Conservation (phyloP, 306 rosid species). For the Argentina anserina region DNA sequence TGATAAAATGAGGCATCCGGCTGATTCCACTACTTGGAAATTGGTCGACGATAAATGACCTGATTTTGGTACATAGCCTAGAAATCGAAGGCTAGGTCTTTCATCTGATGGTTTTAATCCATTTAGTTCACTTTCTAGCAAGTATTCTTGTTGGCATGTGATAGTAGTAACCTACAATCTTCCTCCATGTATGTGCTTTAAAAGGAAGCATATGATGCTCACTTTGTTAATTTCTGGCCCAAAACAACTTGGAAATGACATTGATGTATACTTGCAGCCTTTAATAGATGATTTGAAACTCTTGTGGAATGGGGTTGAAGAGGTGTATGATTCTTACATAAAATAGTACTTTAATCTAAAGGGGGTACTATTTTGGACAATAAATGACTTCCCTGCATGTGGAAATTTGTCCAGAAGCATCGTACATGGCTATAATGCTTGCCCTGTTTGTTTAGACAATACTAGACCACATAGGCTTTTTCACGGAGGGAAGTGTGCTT, state of each 20-base stretch:
- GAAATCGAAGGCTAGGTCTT: not conserved
- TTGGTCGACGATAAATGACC: not conserved
- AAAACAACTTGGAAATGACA: too few species aligned
- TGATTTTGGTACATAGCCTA: not conserved
- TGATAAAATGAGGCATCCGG: not conserved
- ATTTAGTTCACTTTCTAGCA: not conserved
- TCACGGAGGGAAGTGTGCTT: too few species aligned
- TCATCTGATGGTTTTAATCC: not conserved
- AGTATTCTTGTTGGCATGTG: not conserved
- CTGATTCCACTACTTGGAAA: not conserved
- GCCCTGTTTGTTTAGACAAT: not conserved
- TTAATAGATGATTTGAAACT: constrained; percentile 3
- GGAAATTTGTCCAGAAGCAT: not conserved
- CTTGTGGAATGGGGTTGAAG: not conserved
- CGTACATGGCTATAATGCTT: not conserved
- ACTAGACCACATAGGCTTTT: not conserved
- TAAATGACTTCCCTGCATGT: constrained; percentile 1
- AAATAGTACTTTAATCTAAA: not conserved
- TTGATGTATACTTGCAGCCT: not conserved
- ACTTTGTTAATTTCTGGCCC: too few species aligned
- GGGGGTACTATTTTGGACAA: not conserved
- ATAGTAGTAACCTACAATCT: too few species aligned
- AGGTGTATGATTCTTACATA: not conserved
- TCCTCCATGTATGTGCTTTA: too few species aligned
- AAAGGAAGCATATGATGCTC: too few species aligned